These are phyloP conservation scores for Huntiella omanensis DNA, from an alignment of 2,329 filamentous ascomycete genomes.

Conservation along the genomic window DNA sequence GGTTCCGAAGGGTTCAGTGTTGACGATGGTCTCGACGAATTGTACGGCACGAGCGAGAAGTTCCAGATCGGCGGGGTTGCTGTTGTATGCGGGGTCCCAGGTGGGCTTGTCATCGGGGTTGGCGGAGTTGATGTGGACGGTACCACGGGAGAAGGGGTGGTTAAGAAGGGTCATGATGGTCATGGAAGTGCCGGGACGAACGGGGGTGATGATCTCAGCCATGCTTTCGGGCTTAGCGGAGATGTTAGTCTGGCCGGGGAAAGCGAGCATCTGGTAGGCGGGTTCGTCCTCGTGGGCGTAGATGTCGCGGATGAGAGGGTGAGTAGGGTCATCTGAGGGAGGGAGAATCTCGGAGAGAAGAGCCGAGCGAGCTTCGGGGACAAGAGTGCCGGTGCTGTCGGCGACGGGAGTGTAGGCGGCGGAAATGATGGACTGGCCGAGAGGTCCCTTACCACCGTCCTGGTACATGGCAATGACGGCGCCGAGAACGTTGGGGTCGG, in stretches of 20 bases:
- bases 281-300: constrained; percentile 17
- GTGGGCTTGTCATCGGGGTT: constrained; percentile 24
- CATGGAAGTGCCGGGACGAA: constrained; percentile 23
- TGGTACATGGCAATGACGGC: constrained; percentile 20
- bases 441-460: constrained; percentile 17
- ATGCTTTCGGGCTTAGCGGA: constrained; percentile 13
- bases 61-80: constrained; percentile 36
- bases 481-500: constrained; percentile 18
- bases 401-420: constrained; percentile 20
- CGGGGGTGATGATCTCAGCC: constrained; percentile 17
- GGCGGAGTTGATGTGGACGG: constrained; percentile 33
- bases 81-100: constrained; percentile 38
- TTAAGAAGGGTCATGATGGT: constrained; percentile 36
- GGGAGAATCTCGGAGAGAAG: constrained; percentile 14
- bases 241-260: constrained; percentile 18
- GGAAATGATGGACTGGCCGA: constrained; percentile 23
- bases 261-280: constrained; percentile 18
- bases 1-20: constrained; percentile 21
- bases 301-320: constrained; percentile 16
- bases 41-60: constrained; percentile 25
- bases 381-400: constrained; percentile 16
- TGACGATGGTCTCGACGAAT: constrained; percentile 22
- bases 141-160: constrained; percentile 41
- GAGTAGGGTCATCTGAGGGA: constrained; percentile 12
- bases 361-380: constrained; percentile 13